Conservation (phyloP, 2,329 filamentous ascomycete genomes). For the Stenocarpella maydis region DNA sequence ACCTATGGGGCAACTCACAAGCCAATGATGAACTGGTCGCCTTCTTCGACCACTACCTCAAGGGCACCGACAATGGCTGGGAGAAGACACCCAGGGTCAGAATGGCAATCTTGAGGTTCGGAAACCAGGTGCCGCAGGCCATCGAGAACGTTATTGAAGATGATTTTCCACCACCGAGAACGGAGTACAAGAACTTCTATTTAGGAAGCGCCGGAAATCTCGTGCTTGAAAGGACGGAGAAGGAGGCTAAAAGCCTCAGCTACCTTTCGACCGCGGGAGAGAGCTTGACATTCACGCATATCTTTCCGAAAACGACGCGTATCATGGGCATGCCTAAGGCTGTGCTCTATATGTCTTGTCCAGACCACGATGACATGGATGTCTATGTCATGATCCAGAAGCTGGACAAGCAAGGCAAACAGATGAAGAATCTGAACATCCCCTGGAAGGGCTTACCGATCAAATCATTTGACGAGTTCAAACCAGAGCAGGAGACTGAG, state of each 20-base stretch:
- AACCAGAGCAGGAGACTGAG: slow-evolving; percentile 38
- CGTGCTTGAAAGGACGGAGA: slow-evolving; percentile 33
- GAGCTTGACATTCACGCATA: slow-evolving; percentile 44
- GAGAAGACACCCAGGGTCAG: slow-evolving; percentile 54
- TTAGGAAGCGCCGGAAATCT: slow-evolving; percentile 27
- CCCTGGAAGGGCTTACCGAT: slow-evolving; percentile 39
- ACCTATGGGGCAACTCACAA: slow-evolving; percentile 48
- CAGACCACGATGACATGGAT: slow-evolving; percentile 50
- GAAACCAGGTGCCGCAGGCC: slow-evolving; percentile 40
- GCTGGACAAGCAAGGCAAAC: slow-evolving; percentile 34
- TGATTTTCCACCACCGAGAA: slow-evolving; percentile 47
- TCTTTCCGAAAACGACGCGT: slow-evolving; percentile 46
- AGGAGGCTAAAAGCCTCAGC: slow-evolving; percentile 27
- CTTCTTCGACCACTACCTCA: slow-evolving; percentile 56
- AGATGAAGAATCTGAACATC: slow-evolving; percentile 41
- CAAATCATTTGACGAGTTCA: slow-evolving; percentile 38
- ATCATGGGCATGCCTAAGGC: slow-evolving; percentile 55
- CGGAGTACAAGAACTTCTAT: slow-evolving; percentile 45
- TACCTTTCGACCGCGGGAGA: slow-evolving; percentile 44
- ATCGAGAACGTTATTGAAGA: slow-evolving; percentile 45
- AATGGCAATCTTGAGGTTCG: slow-evolving; percentile 50
- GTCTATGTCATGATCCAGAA: slow-evolving; percentile 54
- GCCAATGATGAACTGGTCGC: slow-evolving; percentile 46
- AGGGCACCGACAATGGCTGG: slow-evolving; percentile 53
- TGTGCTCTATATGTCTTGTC: slow-evolving; percentile 51